Evolutionary conservation across 2,329 filamentous ascomycete genomes (phyloP).

Genomic region (Diaporthe ampelina): DNA sequence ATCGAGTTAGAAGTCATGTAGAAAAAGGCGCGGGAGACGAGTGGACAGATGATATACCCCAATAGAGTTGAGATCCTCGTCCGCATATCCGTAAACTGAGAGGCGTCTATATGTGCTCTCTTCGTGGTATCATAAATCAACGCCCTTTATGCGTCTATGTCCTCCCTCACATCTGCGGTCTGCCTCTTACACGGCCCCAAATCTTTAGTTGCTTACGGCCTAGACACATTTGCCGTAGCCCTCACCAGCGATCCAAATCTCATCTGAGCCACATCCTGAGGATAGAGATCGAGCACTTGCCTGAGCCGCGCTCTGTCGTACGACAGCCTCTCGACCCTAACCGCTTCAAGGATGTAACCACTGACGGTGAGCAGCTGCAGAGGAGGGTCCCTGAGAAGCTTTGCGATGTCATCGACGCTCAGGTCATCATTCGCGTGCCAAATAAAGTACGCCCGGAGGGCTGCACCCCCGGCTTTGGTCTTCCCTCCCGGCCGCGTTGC

Average conservation of each 20-base stretch:
- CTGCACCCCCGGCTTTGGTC: constrained; percentile 48
- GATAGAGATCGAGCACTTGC: constrained; percentile 59
- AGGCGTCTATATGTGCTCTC: constrained; percentile 11
- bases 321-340: constrained; percentile 65
- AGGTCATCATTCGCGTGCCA: constrained; percentile 71
- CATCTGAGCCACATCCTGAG: constrained; percentile 41
- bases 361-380: constrained; percentile 69
- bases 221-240: constrained; percentile 41
- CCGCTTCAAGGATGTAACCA: constrained; percentile 70
- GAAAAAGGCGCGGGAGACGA: constrained; percentile 20
- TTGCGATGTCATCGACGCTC: constrained; percentile 63
- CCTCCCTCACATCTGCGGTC: background rate
- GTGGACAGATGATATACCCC: constrained; percentile 44
- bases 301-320: constrained; percentile 61
- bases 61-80: constrained; percentile 38
- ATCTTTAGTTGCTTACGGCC: background rate
- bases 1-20: background rate
- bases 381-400: constrained; percentile 71
- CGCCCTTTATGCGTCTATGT: constrained; percentile 8
- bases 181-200: background rate
- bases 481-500: constrained; percentile 45
- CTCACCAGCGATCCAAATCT: constrained; percentile 50
- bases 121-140: constrained; percentile 32
- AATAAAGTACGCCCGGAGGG: constrained; percentile 72
- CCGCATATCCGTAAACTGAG: constrained; percentile 9